Conservation (phyloP, 2,329 filamentous ascomycete species). For the Fusarium sp. region DNA sequence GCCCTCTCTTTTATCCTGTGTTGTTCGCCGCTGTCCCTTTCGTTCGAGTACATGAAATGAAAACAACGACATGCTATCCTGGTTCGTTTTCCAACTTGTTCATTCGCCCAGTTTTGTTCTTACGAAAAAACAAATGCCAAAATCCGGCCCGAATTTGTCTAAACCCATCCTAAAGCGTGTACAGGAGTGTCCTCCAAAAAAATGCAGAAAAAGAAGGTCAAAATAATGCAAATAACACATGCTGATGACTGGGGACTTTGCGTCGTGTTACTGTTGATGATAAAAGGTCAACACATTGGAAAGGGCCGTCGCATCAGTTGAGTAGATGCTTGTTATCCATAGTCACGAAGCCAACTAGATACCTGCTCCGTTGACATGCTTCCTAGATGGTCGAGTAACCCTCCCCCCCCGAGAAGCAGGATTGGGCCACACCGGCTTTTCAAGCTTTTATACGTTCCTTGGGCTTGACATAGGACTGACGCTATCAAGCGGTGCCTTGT, state of each 20-base stretch:
- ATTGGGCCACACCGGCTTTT: background rate
- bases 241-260: background rate
- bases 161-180: constrained; percentile 38
- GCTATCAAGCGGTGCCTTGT: constrained; percentile 84
- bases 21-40: constrained; percentile 6
- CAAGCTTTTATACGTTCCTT: constrained; percentile 15
- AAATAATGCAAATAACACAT: constrained; percentile 14
- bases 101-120: constrained; percentile 1
- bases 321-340: constrained; percentile 7
- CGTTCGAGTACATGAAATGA: constrained; percentile 32
- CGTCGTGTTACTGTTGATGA: background rate
- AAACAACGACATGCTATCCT: background rate
- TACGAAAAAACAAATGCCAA: constrained; percentile 17
- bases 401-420: background rate
- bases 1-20: constrained; percentile 19
- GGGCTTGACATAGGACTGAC: constrained; percentile 65
- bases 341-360: constrained; percentile 39
- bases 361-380: constrained; percentile 40
- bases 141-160: constrained; percentile 25
- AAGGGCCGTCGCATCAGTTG: constrained; percentile 8
- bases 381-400: background rate
- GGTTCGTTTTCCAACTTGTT: constrained; percentile 4
- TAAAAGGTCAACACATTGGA: background rate
- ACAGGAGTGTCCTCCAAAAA: constrained; percentile 20
- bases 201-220: constrained; percentile 20